Evolutionary conservation across 257 asterid genomes (phyloP), one percentile per base, ranked within the genome.

Genomic region (Thymus mandschuricus): DNA sequence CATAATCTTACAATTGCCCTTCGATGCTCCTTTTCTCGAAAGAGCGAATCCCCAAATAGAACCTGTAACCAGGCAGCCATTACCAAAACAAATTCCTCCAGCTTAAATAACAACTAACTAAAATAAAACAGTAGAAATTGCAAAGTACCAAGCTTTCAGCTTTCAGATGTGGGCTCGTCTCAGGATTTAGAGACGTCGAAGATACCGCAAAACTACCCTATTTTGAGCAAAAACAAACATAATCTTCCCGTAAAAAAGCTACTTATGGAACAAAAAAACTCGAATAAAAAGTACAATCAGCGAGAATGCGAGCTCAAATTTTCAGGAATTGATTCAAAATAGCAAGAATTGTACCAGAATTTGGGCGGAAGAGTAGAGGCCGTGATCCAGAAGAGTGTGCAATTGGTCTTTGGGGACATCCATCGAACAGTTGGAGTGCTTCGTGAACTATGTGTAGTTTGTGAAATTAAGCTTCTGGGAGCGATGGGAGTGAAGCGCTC

Each of bases 131-230:
- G 29, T 4, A 30, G 13, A 35, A 64, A 59, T 45, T 49, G 68
- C n/a, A 40, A 71, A 64, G 76, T 52, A 93, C 99, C 98, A 87
- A 81, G 82, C 80, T 95, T 68, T 95, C 99, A 5, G 98, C 97
- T 81, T 82, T 92, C 64, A 89, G 82, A 70, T 88, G 98, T 11
- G 92, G 96, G 61, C 86, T 84, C 52, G 88, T 81, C 70, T 94
- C 99, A 45, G 87, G 69, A 84, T 84, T 91, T 55, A 78, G 70
- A 21, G 94, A 82, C 57, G 88, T 71, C 1, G 97, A 94, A 1
- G 99, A 86, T 73, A 89, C 90, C 77, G 95, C 95, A 86, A 94
- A 94, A 69, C 87, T 85, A 12, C 98, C 98, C 99, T 94, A 75
- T 5, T 67, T 60, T 21, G 78, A 27, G 67, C 63, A 68, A 77